Base-by-base conservation (phyloP, 768 basidiomycete genomes). In the Psilocybe cubensis region DNA sequence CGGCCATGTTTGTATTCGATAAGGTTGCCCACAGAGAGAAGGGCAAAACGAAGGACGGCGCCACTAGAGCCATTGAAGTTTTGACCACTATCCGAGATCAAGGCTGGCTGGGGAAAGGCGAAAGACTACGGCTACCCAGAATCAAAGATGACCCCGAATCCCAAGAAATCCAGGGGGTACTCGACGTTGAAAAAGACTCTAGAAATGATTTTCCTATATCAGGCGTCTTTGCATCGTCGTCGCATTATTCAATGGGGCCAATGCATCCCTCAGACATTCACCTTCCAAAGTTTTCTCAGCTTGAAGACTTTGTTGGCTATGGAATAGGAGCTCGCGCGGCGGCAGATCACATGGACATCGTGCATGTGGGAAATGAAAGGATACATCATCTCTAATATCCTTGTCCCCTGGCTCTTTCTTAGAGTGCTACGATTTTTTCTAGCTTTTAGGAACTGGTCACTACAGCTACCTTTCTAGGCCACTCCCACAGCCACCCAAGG, bases 1-100 rank as follows among this genome's bases (percentile, higher is more conserved):
- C 73, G 29, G 76, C 79, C 24, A 63, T 77, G 63, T 54, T 51
- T 29, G 72, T 76, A 25, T 72, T 82, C n/a, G 58, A 58, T 12
- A 65, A 70, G 28, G 74, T 74, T n/a, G 64, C 66, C 25, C 54
- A 59, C 27, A 71, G 76, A 38, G 76, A 74, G 60, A 59, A 60
- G 42, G 72, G 70, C 20, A 74, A 71, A 62, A 70, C 68, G 23
- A 76, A 71, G 18, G 74, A 76, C 54, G 74, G 75, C 25, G 76
- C 77, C 11, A 63, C 61, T 7, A 70, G 78, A 60, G 79, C 75
- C 21, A 63, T 75, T 43, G 73, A 76, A 55, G 74, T 79, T 12
- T 63, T 83, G 38, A 58, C 50, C 31, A 63, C 54, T 53, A 67
- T 65, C 53, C 63, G 56, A 41, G 56, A 63, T 43, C 61, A 65